Percentiles rank a stretch among this genome's conserved stretches.
Evolutionary conservation across 1,139 yeast species (phyloP).

Genomic region (Blastobotrys capitulatus): DNA sequence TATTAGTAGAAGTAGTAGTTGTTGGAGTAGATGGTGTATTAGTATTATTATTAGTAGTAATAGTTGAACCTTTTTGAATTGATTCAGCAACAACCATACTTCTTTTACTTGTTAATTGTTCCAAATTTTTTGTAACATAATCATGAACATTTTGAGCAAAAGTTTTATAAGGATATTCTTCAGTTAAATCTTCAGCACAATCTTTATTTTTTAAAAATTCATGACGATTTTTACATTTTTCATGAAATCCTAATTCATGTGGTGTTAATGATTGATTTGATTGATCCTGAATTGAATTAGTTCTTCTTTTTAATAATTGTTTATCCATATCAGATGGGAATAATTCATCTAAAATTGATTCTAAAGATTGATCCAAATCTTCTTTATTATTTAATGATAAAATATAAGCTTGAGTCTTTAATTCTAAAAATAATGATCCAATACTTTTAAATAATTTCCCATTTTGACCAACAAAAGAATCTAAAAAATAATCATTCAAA

Average conservation of each 20-base stretch:
- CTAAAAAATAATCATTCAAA: conserved; percentile 75
- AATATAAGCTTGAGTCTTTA: conserved; percentile 92
- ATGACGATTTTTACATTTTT: conserved; percentile 63
- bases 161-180: conserved; percentile 67
- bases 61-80: not conserved
- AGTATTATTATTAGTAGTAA: too few relatives aligned
- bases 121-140: conserved; percentile 62
- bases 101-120: conserved; percentile 13
- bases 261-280: conserved; percentile 22
- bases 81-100: conserved; percentile 6
- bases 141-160: conserved; percentile 72
- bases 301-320: conserved; percentile 38
- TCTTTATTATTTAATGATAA: conserved; percentile 70
- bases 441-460: conserved; percentile 70
- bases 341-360: conserved; percentile 68
- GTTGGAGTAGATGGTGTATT: too few relatives aligned
- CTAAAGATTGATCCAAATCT: conserved; percentile 48
- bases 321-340: conserved; percentile 56
- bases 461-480: conserved; percentile 53
- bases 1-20: too few relatives aligned
- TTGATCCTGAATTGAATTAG: not conserved
- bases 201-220: conserved; percentile 49
- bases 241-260: conserved; percentile 64
- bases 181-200: conserved; percentile 46
- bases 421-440: conserved; percentile 70